Percentiles rank a stretch among this genome's conserved stretches.
Conservation (phyloP, 495 filamentous ascomycete species). For the Aspergillus bridgeri region DNA sequence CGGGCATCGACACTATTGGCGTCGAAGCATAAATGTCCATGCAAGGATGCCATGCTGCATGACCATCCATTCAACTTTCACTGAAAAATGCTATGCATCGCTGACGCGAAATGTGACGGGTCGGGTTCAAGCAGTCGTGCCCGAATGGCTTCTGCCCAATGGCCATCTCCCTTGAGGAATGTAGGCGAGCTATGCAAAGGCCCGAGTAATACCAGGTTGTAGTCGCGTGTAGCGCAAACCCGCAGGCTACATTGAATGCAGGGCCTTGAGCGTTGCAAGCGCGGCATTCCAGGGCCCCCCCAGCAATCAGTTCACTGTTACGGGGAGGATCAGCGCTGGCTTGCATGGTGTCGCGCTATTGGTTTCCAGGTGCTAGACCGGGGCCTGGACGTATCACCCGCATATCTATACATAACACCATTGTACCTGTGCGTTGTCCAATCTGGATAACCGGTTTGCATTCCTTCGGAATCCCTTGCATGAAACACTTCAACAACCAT, state of each 20-base stretch:
- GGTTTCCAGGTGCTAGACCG: not conserved
- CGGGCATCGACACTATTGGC: not conserved
- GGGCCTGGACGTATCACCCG: not conserved
- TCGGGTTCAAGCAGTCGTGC: not conserved
- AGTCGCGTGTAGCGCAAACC: not conserved
- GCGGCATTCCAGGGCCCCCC: not conserved
- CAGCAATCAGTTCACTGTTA: not conserved
- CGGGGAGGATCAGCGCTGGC: not conserved
- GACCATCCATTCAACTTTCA: not conserved
- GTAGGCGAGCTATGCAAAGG: not conserved
- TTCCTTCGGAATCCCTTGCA: not conserved
- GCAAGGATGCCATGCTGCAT: not conserved
- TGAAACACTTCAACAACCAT: not conserved
- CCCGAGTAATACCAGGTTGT: not conserved
- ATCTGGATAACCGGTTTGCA: not conserved
- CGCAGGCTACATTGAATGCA: not conserved
- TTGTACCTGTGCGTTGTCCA: not conserved
- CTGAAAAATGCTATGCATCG: not conserved
- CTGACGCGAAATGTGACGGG: not conserved
- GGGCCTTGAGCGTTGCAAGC: not conserved
- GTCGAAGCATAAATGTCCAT: not conserved
- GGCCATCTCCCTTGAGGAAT: not conserved
- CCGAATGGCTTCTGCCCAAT: not conserved
- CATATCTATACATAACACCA: not conserved
- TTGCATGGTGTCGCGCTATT: not conserved